These are phyloP conservation scores for Schwanniomyces yamadae DNA, from an alignment of 805 yeast genomes.

Conservation along the genomic window DNA sequence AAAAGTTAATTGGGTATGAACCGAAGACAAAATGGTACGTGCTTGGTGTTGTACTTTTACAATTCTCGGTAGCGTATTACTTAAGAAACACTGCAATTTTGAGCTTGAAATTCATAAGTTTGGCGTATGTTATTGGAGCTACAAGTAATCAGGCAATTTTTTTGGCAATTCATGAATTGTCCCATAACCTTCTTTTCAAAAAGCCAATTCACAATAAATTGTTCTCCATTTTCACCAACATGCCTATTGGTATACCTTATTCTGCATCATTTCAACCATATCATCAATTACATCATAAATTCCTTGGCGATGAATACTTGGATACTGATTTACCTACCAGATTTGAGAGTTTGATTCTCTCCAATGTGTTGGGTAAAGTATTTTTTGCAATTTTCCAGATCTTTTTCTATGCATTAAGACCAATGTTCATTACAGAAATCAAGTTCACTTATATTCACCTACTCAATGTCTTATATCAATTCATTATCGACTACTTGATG, in stretches of 20 bases:
- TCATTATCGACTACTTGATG: conserved; percentile 56
- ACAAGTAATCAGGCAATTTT: conserved; percentile 82
- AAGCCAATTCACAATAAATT: conserved; percentile 74
- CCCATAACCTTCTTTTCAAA: conserved; percentile 81
- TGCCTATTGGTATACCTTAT: conserved; percentile 89
- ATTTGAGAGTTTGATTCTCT: conserved; percentile 70
- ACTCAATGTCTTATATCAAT: conserved; percentile 62
- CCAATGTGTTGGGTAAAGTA: conserved; percentile 81
- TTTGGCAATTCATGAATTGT: conserved; percentile 83
- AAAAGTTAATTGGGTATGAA: conserved; percentile 81
- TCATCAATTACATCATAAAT: conserved; percentile 89
- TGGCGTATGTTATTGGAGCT: conserved; percentile 82
- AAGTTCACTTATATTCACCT: conserved; percentile 74
- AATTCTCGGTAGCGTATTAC: conserved; percentile 60
- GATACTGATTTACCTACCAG: conserved; percentile 89
- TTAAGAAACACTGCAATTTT: conserved; percentile 56
- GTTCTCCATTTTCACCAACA: conserved; percentile 72
- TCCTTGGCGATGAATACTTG: conserved; percentile 75
- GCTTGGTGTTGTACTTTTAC: conserved; percentile 62
- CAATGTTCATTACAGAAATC: conserved; percentile 78
- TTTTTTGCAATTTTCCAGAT: conserved; percentile 89
- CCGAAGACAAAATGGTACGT: conserved; percentile 81
- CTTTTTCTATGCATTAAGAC: conserved; percentile 85
- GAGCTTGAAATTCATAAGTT: conserved; percentile 51
- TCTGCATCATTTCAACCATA: conserved; percentile 87